Percentiles rank a stretch among this genome's conserved stretches.
These are phyloP conservation scores for Herpetospermum pedunculosum DNA, from an alignment of 306 rosid species.

Conservation along the genomic window DNA sequence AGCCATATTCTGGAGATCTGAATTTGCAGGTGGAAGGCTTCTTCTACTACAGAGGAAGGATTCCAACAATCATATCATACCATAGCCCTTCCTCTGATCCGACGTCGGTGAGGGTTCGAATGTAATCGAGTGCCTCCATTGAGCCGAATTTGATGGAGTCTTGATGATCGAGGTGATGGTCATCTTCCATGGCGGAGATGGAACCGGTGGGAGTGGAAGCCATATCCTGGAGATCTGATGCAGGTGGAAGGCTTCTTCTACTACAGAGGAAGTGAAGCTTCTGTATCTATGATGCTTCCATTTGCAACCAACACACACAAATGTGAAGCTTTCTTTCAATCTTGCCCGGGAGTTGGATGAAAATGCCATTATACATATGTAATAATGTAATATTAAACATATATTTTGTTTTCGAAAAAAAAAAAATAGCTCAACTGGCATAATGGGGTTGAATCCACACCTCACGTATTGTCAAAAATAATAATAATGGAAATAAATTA, in stretches of 20 bases:
- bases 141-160: conserved; percentile 36
- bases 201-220: conserved; percentile 33
- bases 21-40: not conserved
- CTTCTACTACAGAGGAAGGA: not conserved
- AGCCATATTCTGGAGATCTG: conserved; percentile 17
- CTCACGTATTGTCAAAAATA: too few relatives aligned
- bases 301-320: not conserved
- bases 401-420: too few relatives aligned
- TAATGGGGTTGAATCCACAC: too few relatives aligned
- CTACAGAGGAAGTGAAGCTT: not conserved
- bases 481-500: too few relatives aligned
- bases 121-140: conserved; percentile 23
- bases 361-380: too few relatives aligned
- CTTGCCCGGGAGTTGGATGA: not conserved
- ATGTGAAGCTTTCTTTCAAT: not conserved
- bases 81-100: too few relatives aligned
- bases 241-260: not conserved
- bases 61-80: too few relatives aligned
- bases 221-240: conserved; percentile 13
- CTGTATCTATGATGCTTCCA: not conserved
- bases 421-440: too few relatives aligned
- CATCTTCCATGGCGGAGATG: conserved; percentile 13
- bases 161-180: conserved; percentile 11
- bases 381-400: too few relatives aligned
- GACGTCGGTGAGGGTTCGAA: conserved; percentile 37